Evolutionary conservation across 2,329 filamentous ascomycete genomes (phyloP).

Genomic region (Byssochlamys sp.): DNA sequence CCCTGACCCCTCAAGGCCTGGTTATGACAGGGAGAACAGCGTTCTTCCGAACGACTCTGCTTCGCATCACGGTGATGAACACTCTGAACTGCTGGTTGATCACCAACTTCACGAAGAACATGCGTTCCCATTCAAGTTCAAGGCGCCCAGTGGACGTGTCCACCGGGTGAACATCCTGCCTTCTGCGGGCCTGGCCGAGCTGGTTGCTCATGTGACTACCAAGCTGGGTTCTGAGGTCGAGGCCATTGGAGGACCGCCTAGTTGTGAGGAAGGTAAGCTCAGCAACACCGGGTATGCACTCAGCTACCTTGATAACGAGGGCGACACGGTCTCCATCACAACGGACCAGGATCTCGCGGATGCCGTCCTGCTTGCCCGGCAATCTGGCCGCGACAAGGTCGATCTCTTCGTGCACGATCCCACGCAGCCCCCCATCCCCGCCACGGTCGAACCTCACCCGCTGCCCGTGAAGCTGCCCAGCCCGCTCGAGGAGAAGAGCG

Average conservation of each 20-base stretch:
- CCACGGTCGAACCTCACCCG: slow-evolving; percentile 52
- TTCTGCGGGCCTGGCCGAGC: slow-evolving; percentile 66
- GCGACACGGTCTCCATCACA: slow-evolving; percentile 92
- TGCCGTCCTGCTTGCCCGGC: slow-evolving; percentile 73
- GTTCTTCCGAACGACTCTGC: slow-evolving; percentile 89
- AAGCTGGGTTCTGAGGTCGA: slow-evolving; percentile 82
- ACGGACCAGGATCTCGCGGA: slow-evolving; percentile 88
- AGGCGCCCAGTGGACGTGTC: slow-evolving; percentile 86
- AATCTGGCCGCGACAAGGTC: slow-evolving; percentile 76
- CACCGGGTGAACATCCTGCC: slow-evolving; percentile 81
- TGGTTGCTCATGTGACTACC: slow-evolving; percentile 65
- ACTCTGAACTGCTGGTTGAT: slow-evolving; percentile 56
- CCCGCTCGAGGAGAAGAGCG: slow-evolving; percentile 40
- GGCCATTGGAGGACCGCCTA: slow-evolving; percentile 69
- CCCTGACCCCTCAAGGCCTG: slow-evolving; percentile 58
- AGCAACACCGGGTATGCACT: slow-evolving; percentile 73
- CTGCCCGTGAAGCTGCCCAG: slow-evolving; percentile 40
- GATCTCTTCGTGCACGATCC: slow-evolving; percentile 95
- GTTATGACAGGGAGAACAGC: slow-evolving; percentile 64
- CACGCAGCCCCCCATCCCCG: slow-evolving; percentile 69
- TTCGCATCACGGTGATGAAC: slow-evolving; percentile 77
- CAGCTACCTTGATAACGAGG: slow-evolving; percentile 93
- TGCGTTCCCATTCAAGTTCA: slow-evolving; percentile 95
- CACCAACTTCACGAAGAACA: slow-evolving; percentile 53
- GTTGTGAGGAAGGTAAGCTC: slow-evolving; percentile 68